phyloP scores from a whole-genome alignment of 306 rosid genomes.

The Gillenia trifoliata region DNA sequence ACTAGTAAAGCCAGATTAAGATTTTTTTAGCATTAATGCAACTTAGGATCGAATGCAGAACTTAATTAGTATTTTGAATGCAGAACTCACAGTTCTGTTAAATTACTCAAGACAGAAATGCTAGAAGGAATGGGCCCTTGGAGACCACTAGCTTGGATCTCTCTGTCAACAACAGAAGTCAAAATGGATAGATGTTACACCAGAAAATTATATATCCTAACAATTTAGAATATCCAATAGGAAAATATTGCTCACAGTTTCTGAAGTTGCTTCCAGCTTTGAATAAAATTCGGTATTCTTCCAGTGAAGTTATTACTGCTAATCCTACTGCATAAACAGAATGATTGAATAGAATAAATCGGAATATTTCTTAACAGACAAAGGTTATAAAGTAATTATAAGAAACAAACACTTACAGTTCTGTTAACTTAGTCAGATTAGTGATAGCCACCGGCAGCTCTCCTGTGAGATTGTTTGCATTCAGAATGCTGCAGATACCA shows the following conservation, averaged over 20 bases:
- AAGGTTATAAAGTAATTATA: background rate
- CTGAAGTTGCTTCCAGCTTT: conserved; percentile 9
- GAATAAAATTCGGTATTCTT: conserved; percentile 15
- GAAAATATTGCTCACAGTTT: conserved; percentile 11
- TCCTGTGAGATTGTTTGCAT: conserved; percentile 29
- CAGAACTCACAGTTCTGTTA: conserved; percentile 22
- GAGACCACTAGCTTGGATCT: conserved; percentile 31
- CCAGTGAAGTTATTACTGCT: conserved; percentile 32
- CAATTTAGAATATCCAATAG: background rate
- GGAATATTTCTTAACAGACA: background rate
- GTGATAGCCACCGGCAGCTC: conserved; percentile 12
- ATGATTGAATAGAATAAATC: background rate
- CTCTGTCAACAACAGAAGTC: conserved; percentile 11
- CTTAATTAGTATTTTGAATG: too few relatives aligned
- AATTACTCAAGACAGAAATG: conserved; percentile 16
- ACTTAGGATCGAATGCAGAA: background rate
- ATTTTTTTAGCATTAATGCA: background rate
- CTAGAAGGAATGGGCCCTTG: conserved; percentile 27
- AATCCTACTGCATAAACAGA: conserved; percentile 15
- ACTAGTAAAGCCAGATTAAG: too few relatives aligned
- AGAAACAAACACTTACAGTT: conserved; percentile 20
- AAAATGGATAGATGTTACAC: background rate
- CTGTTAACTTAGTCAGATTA: conserved; percentile 11
- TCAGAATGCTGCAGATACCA: conserved; percentile 13
- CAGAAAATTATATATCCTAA: background rate